Evolutionary conservation across 805 yeast species (phyloP).

Genomic region (Diddensiella santjacobensis): DNA sequence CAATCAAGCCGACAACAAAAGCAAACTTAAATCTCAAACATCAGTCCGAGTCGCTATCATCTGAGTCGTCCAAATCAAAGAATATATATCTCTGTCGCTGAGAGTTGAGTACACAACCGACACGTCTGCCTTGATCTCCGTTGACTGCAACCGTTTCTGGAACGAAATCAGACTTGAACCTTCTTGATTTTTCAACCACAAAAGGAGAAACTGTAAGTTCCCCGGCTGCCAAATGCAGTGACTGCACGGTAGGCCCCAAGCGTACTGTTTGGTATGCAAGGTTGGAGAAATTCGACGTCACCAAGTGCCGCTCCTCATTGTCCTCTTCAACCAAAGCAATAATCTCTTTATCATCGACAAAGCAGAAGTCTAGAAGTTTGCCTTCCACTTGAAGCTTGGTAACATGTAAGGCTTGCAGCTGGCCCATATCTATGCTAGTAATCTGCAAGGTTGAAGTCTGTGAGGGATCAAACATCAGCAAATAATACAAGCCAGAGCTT

Average conservation of each 20-base stretch:
- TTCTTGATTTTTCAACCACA: not conserved
- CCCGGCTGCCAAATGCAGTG: not conserved
- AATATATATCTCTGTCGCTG: conserved; percentile 14
- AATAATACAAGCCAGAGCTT: not conserved
- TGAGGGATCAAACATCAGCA: not conserved
- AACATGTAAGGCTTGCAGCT: not conserved
- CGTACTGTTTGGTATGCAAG: not conserved
- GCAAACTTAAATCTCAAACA: no score
- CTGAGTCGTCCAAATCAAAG: conserved; percentile 17
- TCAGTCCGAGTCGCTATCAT: no score
- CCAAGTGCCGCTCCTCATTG: conserved; percentile 1
- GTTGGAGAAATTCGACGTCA: not conserved
- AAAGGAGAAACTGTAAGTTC: not conserved
- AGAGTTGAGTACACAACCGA: conserved; percentile 16
- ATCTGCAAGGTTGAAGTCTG: not conserved
- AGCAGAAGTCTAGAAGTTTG: conserved; percentile 4
- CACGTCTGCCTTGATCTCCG: conserved; percentile 11
- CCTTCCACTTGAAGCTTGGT: not conserved
- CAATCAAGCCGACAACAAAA: no score
- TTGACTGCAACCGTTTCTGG: conserved; percentile 14
- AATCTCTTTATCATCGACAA: conserved; percentile 13
- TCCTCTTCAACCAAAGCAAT: conserved; percentile 7
- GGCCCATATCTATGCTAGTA: not conserved
- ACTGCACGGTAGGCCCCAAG: not conserved
- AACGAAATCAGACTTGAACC: conserved; percentile 7